Evolutionary conservation across 441 rosid genomes (phyloP), one percentile per base, ranked within the genome.

Genomic region (Melastoma candidum): DNA sequence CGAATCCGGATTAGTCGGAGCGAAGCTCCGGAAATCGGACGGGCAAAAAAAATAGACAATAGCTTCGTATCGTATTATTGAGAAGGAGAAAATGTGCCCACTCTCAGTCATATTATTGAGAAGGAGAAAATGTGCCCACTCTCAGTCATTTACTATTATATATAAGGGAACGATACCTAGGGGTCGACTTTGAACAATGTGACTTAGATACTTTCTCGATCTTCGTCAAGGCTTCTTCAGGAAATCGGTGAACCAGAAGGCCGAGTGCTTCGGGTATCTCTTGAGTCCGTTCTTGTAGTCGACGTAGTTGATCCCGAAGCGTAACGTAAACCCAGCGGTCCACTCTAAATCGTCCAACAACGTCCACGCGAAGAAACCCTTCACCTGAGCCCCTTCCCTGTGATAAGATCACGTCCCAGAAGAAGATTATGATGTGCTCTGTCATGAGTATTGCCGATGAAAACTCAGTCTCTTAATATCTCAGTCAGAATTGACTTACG

Each of bases 271-370:
- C 10, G 56, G 26, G 45, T 36, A 10, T 52, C 56, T 52, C 12
- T 11, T 14, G 45, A 52, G 56, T 26, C 56, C 46, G 22, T 52
- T 36, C 56, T 13, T 7, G 56, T 32, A 52, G 22, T 52, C 45
- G 26, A 52, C 45, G 46, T 52, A 52, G 46, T 52, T 36, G 26
- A 52, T 36, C 26, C 56, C 56, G 45, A 52, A 52, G 2, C 56
- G 56, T 24, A 52, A 2, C 44, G 56, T 52, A 7, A 29, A 36
- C 12, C 56, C 56, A 0, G 36, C 11, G 46, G 1, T 14, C 56
- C 56, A 52, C 56, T 52, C 56, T 1, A 52, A 32, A 27, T 52
- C 22, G 45, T 52, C 56, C 24, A 13, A 36, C 45, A 36, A 43
- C 45, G 11, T 32, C 12, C 56, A 14, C 3, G 45, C 46, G 9